Conservation (phyloP, 371 early-diverging fungal species). For the Mucor saturninus region DNA sequence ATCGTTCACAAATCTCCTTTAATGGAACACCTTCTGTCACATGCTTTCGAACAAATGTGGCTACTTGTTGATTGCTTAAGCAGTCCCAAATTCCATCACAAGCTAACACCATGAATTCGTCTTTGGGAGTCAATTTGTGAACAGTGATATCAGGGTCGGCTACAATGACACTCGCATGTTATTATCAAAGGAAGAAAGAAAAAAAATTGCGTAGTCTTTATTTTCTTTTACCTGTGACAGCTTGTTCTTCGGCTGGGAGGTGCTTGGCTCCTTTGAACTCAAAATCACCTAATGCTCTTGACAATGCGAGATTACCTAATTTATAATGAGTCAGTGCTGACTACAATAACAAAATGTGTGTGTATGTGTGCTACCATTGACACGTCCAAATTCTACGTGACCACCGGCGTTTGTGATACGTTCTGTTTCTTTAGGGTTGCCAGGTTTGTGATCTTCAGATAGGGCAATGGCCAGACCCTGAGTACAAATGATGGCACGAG, state of each 20-base stretch:
- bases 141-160: slow-evolving; percentile 91
- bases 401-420: slow-evolving; percentile 92
- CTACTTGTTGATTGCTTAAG: slow-evolving; percentile 87
- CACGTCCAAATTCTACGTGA: slow-evolving; percentile 93
- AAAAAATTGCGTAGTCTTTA: too few species aligned
- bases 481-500: slow-evolving; percentile 82
- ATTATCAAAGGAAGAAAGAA: too few species aligned
- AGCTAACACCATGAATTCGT: slow-evolving; percentile 94
- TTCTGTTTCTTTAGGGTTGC: slow-evolving; percentile 73
- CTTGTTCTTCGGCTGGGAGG: slow-evolving; percentile 83
- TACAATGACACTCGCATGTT: background rate
- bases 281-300: slow-evolving; percentile 96
- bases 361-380: slow-evolving; percentile 76
- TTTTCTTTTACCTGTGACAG: slow-evolving; percentile 83
- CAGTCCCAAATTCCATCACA: slow-evolving; percentile 99
- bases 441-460: slow-evolving; percentile 96
- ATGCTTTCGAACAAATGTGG: slow-evolving; percentile 75
- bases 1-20: slow-evolving; percentile 77
- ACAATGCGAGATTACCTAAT: slow-evolving; percentile 87
- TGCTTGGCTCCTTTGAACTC: slow-evolving; percentile 85
- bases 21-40: slow-evolving; percentile 64
- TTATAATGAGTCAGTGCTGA: background rate
- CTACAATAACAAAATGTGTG: too few species aligned
- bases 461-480: slow-evolving; percentile 77
- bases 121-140: slow-evolving; percentile 65